A percentile compares a stretch with the other conserved stretches of the same genome.
Conservation (phyloP, 805 yeast genomes). For the Phaffomyces antillensis region DNA sequence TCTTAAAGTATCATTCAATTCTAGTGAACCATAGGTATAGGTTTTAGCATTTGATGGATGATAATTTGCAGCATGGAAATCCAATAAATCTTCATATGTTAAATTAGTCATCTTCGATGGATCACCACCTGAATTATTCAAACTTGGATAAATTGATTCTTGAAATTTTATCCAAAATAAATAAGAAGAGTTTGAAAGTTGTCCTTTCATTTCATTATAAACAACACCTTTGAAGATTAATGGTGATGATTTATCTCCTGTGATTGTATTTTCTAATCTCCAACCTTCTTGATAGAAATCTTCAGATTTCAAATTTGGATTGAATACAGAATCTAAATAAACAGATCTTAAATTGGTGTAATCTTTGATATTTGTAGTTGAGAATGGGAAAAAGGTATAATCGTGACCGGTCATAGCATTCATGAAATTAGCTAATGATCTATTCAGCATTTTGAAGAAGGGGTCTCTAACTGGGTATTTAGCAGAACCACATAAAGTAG, state of each 20-base stretch:
- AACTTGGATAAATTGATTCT: constrained; percentile 73
- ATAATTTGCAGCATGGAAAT: constrained; percentile 69
- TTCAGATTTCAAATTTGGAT: constrained; percentile 67
- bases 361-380: constrained; percentile 84
- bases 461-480: constrained; percentile 95
- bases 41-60: constrained; percentile 89
- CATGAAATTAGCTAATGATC: constrained; percentile 95
- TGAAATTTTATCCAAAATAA: constrained; percentile 79
- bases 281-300: constrained; percentile 97
- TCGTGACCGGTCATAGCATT: constrained; percentile 99
- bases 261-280: constrained; percentile 75
- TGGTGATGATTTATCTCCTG: constrained; percentile 51
- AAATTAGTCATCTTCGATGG: constrained; percentile 74
- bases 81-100: constrained; percentile 64
- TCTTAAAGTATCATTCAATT: constrained; percentile 52
- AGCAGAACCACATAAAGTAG: constrained; percentile 89
- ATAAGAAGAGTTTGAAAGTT: constrained; percentile 82
- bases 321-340: constrained; percentile 79
- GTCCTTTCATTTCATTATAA: constrained; percentile 98
- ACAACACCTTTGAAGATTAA: constrained; percentile 90
- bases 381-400: constrained; percentile 92
- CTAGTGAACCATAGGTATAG: constrained; percentile 79
- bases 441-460: constrained; percentile 91
- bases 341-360: constrained; percentile 79
- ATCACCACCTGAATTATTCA: constrained; percentile 92